Evolutionary conservation across 805 yeast genomes (phyloP).

Genomic region (Wickerhamomyces sydowiorum): DNA sequence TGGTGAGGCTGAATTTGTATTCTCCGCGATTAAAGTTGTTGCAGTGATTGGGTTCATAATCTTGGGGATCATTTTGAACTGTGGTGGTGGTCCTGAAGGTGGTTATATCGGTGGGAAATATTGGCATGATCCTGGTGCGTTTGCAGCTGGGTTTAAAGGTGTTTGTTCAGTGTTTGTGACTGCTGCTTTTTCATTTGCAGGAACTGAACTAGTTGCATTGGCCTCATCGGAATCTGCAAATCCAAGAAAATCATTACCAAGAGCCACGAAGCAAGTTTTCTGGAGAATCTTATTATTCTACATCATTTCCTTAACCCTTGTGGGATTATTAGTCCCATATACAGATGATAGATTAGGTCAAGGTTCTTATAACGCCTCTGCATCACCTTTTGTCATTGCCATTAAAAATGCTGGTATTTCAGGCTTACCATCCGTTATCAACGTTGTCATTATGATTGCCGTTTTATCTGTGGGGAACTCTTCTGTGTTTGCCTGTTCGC

Average conservation of each 20-base stretch:
- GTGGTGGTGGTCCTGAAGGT: slow-evolving; percentile 49
- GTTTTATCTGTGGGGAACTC: slow-evolving; percentile 70
- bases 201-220: slow-evolving; percentile 66
- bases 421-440: slow-evolving; percentile 61
- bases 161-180: slow-evolving; percentile 66
- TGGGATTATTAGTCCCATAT: slow-evolving; percentile 72
- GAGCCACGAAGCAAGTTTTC: slow-evolving; percentile 74
- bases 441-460: slow-evolving; percentile 62
- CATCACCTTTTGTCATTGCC: slow-evolving; percentile 79
- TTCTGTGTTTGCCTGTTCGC: slow-evolving; percentile 63
- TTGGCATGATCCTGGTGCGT: slow-evolving; percentile 50
- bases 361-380: slow-evolving; percentile 50
- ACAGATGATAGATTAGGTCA: slow-evolving; percentile 42
- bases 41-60: slow-evolving; percentile 45
- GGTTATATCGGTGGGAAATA: slow-evolving; percentile 43
- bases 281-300: slow-evolving; percentile 76
- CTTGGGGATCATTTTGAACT: slow-evolving; percentile 39
- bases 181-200: slow-evolving; percentile 72
- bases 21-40: slow-evolving; percentile 39
- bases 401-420: slow-evolving; percentile 55
- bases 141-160: slow-evolving; percentile 55
- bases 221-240: slow-evolving; percentile 74
- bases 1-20: slow-evolving; percentile 49
- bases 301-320: slow-evolving; percentile 47
- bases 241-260: slow-evolving; percentile 63